Evolutionary conservation across 2,329 filamentous ascomycete genomes (phyloP).

Genomic region (Aspergillus tanneri): DNA sequence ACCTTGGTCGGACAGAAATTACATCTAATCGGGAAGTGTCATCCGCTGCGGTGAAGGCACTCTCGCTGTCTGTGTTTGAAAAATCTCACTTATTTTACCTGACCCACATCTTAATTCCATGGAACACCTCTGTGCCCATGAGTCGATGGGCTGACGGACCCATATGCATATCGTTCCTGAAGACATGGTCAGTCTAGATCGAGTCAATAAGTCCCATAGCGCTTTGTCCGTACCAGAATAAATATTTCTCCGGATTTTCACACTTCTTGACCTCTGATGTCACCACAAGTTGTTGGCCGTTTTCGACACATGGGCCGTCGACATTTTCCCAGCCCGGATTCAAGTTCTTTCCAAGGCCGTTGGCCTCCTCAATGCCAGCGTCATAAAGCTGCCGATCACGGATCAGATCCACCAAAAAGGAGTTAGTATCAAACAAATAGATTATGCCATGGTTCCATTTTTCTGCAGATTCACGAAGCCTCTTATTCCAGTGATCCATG

Average conservation of each 20-base stretch:
- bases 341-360: constrained; percentile 34
- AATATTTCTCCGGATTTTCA: constrained; percentile 38
- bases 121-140: constrained; percentile 39
- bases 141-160: constrained; percentile 39
- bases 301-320: constrained; percentile 35
- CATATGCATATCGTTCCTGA: constrained; percentile 45
- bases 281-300: constrained; percentile 27
- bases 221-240: constrained; percentile 40
- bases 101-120: constrained; percentile 38
- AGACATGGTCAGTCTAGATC: constrained; percentile 9
- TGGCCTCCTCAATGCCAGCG: constrained; percentile 35
- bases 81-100: constrained; percentile 9
- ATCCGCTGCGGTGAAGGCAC: not conserved
- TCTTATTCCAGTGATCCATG: constrained; percentile 37
- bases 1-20: not conserved
- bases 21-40: constrained; percentile 1
- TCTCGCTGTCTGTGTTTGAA: not conserved
- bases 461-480: constrained; percentile 29
- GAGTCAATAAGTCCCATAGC: constrained; percentile 8
- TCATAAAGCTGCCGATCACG: constrained; percentile 39
- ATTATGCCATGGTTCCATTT: constrained; percentile 36
- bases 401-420: constrained; percentile 40
- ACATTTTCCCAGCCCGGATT: constrained; percentile 40
- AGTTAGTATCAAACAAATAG: constrained; percentile 43
- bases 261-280: constrained; percentile 35